Conservation (phyloP, 2,329 filamentous ascomycete species). For the Zymoseptoria ardabiliae region DNA sequence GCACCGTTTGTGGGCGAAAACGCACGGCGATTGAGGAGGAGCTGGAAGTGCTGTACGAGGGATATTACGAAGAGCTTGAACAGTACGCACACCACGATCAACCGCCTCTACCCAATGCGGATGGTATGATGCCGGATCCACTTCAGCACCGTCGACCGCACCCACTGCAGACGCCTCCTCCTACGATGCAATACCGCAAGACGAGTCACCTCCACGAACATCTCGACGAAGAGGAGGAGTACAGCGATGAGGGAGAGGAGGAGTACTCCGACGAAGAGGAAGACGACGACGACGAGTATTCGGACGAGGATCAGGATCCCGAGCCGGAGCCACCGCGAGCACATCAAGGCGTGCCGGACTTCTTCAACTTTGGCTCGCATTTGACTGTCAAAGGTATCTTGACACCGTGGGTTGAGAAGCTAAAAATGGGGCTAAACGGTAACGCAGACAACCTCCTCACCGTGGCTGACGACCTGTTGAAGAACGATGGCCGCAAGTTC, state of each 20-base stretch:
- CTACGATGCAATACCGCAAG: conserved; percentile 43
- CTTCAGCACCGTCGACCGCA: conserved; percentile 35
- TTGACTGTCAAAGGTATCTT: conserved; percentile 77
- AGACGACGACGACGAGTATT: conserved; percentile 58
- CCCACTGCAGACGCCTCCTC: conserved; percentile 26
- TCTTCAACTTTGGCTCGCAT: conserved; percentile 96
- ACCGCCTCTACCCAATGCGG: conserved; percentile 44
- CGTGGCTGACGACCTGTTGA: conserved; percentile 94
- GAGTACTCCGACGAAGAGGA: conserved; percentile 58
- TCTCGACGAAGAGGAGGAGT: conserved; percentile 49
- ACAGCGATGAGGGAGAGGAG: conserved; percentile 51
- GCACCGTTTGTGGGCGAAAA: conserved; percentile 93
- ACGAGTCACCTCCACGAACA: conserved; percentile 67
- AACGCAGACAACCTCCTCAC: conserved; percentile 88
- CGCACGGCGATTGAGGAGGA: conserved; percentile 96
- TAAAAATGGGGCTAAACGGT: conserved; percentile 31
- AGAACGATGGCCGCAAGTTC: conserved; percentile 98
- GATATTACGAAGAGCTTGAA: conserved; percentile 96
- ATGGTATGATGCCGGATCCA: conserved; percentile 61
- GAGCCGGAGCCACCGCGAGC: conserved; percentile 52
- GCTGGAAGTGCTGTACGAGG: conserved; percentile 92
- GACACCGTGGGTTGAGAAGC: conserved; percentile 30
- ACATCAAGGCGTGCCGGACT: conserved; percentile 60
- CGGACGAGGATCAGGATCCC: conserved; percentile 54
- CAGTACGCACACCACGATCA: conserved; percentile 88